Evolutionary conservation across 1,139 yeast species (phyloP).

Genomic region (Zygosaccharomyces pseudobailii): DNA sequence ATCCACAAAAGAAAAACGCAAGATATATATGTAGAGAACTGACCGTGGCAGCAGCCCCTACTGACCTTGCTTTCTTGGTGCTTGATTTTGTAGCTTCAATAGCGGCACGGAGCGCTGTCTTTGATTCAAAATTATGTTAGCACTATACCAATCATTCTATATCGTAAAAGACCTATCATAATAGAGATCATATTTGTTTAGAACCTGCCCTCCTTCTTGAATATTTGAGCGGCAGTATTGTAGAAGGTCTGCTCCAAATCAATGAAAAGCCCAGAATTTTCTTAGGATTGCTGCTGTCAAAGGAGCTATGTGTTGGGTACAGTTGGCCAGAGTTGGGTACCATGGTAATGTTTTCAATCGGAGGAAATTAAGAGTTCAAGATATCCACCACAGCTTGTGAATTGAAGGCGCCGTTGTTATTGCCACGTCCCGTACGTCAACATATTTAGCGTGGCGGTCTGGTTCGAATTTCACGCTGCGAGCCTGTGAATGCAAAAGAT

Average conservation of each 20-base stretch:
- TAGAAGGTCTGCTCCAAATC: conserved; percentile 38
- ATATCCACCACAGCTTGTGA: conserved; percentile 31
- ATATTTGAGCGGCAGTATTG: conserved; percentile 44
- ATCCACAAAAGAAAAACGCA: too few species aligned
- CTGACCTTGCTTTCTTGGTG: too few species aligned
- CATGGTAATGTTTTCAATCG: conserved; percentile 24
- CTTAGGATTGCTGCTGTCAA: conserved; percentile 21
- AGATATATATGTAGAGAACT: too few species aligned
- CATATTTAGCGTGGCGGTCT: conserved; percentile 20
- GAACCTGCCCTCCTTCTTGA: conserved; percentile 14
- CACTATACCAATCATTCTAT: too few species aligned
- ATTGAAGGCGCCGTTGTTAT: conserved; percentile 30
- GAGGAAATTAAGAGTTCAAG: conserved; percentile 34
- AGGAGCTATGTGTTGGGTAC: neutral
- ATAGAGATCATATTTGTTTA: neutral
- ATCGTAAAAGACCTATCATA: too few species aligned
- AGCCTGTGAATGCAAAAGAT: conserved; percentile 19
- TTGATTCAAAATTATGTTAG: too few species aligned
- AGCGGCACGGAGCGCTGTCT: too few species aligned
- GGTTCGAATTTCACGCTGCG: conserved; percentile 6
- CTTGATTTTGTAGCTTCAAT: too few species aligned
- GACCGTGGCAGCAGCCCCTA: too few species aligned
- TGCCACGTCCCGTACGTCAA: conserved; percentile 54
- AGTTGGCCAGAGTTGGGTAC: conserved; percentile 12
- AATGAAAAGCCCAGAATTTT: conserved; percentile 31